Percentiles rank a stretch among this genome's conserved stretches.
Evolutionary conservation across 2,329 filamentous ascomycete species (phyloP).

Genomic region (Ambrosiella cleistominuta): DNA sequence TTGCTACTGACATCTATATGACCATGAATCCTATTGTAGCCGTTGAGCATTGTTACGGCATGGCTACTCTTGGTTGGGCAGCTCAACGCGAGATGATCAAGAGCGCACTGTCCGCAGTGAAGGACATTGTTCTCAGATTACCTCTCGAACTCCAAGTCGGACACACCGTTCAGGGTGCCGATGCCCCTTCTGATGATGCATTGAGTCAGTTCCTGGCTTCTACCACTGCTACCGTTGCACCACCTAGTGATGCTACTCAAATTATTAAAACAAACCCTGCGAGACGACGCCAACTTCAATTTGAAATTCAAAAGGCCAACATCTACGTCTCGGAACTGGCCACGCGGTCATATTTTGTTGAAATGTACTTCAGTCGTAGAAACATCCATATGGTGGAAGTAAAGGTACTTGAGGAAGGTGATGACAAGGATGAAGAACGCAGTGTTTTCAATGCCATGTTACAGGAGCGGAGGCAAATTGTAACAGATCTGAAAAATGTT

Average conservation of each 20-base stretch:
- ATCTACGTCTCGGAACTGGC: slow-evolving; percentile 68
- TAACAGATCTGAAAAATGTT: slow-evolving; percentile 60
- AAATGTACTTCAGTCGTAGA: slow-evolving; percentile 65
- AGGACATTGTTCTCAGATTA: slow-evolving; percentile 47
- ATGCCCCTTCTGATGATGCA: slow-evolving; percentile 16
- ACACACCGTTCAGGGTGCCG: slow-evolving; percentile 19
- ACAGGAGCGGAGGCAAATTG: slow-evolving; percentile 62
- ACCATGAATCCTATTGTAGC: slow-evolving; percentile 65
- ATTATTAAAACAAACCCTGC: slow-evolving; percentile 31
- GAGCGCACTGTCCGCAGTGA: slow-evolving; percentile 52
- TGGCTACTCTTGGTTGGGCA: slow-evolving; percentile 58
- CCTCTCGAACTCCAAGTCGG: slow-evolving; percentile 50
- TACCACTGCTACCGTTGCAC: slow-evolving; percentile 26
- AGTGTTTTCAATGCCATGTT: slow-evolving; percentile 47
- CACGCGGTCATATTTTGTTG: slow-evolving; percentile 69
- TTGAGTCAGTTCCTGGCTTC: slow-evolving; percentile 20
- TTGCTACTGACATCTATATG: slow-evolving; percentile 58
- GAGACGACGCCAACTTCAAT: slow-evolving; percentile 45
- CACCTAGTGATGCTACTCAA: slow-evolving; percentile 29
- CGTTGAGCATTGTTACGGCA: slow-evolving; percentile 69
- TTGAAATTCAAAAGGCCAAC: slow-evolving; percentile 83
- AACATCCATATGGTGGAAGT: slow-evolving; percentile 38
- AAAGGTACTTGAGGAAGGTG: slow-evolving; percentile 21
- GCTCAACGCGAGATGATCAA: slow-evolving; percentile 59
- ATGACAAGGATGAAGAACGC: slow-evolving; percentile 24